phyloP scores from a whole-genome alignment of 768 basidiomycete genomes.

The Amanita thiersii region DNA sequence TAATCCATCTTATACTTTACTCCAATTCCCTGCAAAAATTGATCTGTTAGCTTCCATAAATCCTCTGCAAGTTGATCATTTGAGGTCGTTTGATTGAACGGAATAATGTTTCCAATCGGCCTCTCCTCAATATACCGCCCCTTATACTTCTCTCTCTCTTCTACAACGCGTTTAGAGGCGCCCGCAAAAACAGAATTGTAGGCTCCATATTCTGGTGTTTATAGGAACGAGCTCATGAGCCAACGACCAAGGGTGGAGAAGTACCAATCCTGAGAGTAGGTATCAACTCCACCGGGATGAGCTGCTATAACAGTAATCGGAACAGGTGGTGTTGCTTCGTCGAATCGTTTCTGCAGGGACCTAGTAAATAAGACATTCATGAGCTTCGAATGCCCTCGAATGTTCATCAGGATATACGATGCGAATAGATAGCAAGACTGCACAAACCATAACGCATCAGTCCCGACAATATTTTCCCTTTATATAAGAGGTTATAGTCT shows the following conservation, averaged over 20 bases:
- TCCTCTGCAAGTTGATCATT: conserved; percentile 27
- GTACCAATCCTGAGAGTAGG: conserved; percentile 14
- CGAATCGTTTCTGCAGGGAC: conserved; percentile 40
- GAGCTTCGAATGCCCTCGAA: conserved; percentile 43
- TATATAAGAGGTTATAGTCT: conserved; percentile 28
- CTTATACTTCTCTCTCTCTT: conserved; percentile 23
- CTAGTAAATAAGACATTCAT: conserved; percentile 40
- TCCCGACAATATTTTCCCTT: conserved; percentile 12
- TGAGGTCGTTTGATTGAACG: conserved; percentile 19
- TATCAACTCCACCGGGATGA: conserved; percentile 33
- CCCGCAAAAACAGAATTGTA: conserved; percentile 31
- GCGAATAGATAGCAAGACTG: not conserved
- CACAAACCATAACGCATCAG: conserved; percentile 24
- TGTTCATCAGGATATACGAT: not conserved
- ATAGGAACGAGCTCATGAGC: conserved; percentile 12
- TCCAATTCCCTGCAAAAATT: conserved; percentile 19
- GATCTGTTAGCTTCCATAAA: conserved; percentile 29
- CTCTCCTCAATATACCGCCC: conserved; percentile 23
- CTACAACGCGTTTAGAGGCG: conserved; percentile 24
- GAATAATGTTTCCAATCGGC: conserved; percentile 22
- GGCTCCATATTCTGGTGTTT: conserved; percentile 21
- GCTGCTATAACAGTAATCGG: conserved; percentile 28
- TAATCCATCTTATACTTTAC: conserved; percentile 9
- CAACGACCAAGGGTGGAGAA: conserved; percentile 4
- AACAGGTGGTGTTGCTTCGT: conserved; percentile 19